Evolutionary conservation across 2,329 filamentous ascomycete species (phyloP), one percentile per base, ranked within the genome.

Genomic region (Lasiodiplodia theobromae): DNA sequence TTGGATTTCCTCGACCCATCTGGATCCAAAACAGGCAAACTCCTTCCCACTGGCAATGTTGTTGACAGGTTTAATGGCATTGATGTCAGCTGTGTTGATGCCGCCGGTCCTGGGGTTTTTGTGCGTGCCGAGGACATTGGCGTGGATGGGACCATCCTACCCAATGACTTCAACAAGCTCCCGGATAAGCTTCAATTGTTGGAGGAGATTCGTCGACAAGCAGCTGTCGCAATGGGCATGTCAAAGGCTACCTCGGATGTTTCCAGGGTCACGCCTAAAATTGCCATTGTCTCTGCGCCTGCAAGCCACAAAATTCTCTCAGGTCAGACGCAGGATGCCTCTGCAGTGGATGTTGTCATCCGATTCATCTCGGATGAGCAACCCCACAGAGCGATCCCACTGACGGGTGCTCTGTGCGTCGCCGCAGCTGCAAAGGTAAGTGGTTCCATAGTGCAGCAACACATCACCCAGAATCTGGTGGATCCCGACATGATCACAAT

Each of bases 221-320:
- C 91, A 91, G 88, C 87, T 87, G 0, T 78, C 90, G 64, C 81
- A 28, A 92, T 92, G 89, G 88, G 89, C 0, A 80, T 92, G 57
- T 83, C 84, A 8, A 72, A 76, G 4, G 77, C 81, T 0, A 77
- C 80, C 14, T 78, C 79, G 0, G 78, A 78, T 1, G 85, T 85
- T 7, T 83, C 85, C 0, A 83, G 85, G 0, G 87, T 87, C 2
- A 86, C 91, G 1, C 89, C 90, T 0, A 91, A 92, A 74, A 87
- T 92, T 47, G 86, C 84, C 16, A 78, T 90, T 18, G 82, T 89
- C 63, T 64, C 60, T 23, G 23, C 60, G 31, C 40, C 60, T 10
- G 44, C 44, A n/a, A 52, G 5, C 44, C 60, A 64, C 47, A 64
- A 37, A 28, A 52, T 64, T 31, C 60, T 64, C n/a, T 64, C 60